These are phyloP conservation scores for Hirschfeldia incana DNA, from an alignment of 345 rosid species.

Conservation along the genomic window DNA sequence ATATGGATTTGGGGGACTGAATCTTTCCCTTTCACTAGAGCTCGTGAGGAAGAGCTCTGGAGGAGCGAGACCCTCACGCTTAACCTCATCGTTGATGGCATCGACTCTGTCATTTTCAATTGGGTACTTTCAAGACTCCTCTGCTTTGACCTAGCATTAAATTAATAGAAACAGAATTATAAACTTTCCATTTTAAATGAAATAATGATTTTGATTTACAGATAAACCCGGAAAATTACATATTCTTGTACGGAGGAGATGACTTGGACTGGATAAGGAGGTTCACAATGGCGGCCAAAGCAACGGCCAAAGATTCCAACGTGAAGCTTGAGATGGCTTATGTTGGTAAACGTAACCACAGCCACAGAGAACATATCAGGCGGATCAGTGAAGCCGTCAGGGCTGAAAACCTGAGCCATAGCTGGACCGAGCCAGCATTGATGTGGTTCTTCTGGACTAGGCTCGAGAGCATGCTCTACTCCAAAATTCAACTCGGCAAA, in stretches of 20 bases:
- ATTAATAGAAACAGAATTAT: too few relatives aligned
- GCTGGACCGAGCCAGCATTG: constrained; percentile 64
- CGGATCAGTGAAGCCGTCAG: constrained; percentile 43
- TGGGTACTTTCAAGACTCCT: constrained; percentile 56
- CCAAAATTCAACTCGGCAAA: constrained; percentile 78
- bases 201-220: constrained; percentile 22
- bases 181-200: too few relatives aligned
- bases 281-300: constrained; percentile 58
- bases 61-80: constrained; percentile 72
- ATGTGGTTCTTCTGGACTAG: constrained; percentile 97
- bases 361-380: constrained; percentile 59
- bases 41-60: constrained; percentile 84
- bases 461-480: constrained; percentile 82
- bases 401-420: constrained; percentile 55
- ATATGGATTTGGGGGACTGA: constrained; percentile 98
- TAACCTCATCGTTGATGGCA: constrained; percentile 77
- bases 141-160: neutral
- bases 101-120: constrained; percentile 61
- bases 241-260: constrained; percentile 90
- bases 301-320: constrained; percentile 52
- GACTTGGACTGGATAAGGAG: constrained; percentile 76
- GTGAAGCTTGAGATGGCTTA: constrained; percentile 79
- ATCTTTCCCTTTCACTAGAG: constrained; percentile 86
- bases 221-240: constrained; percentile 75
- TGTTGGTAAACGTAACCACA: constrained; percentile 73